Evolutionary conservation across 129 eudicot genomes (phyloP).

Genomic region (Flaveria robusta): DNA sequence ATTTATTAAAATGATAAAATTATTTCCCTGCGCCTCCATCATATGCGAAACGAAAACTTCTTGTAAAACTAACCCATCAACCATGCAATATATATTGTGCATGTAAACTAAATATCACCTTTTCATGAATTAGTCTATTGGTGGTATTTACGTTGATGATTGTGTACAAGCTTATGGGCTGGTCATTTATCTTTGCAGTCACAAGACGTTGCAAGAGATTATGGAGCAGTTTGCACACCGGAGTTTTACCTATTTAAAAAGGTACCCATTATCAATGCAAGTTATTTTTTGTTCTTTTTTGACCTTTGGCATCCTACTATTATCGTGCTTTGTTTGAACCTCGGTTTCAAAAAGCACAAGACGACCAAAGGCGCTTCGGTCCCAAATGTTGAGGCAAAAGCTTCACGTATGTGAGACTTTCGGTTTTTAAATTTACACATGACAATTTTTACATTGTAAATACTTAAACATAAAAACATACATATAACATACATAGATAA

Average conservation of each 20-base stretch:
- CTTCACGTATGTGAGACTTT: not conserved
- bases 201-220: constrained; percentile 95
- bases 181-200: constrained; percentile 52
- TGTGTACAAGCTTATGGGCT: not conserved
- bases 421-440: not conserved
- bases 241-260: constrained; percentile 87
- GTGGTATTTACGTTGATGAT: not conserved
- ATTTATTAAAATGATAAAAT: not conserved
- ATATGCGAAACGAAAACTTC: not conserved
- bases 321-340: not conserved
- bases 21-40: not conserved
- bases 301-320: constrained; percentile 8
- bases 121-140: not conserved
- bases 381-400: not conserved
- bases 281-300: not conserved
- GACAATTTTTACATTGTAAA: not conserved
- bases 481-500: not conserved
- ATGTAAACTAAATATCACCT: not conserved
- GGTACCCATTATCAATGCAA: constrained; percentile 42
- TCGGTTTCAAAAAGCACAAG: not conserved
- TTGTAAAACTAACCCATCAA: not conserved
- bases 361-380: not conserved
- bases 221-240: constrained; percentile 97
- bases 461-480: not conserved
- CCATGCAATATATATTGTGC: not conserved